Conservation (phyloP, 352 stramenopile species). For the Phytophthora sp. region DNA sequence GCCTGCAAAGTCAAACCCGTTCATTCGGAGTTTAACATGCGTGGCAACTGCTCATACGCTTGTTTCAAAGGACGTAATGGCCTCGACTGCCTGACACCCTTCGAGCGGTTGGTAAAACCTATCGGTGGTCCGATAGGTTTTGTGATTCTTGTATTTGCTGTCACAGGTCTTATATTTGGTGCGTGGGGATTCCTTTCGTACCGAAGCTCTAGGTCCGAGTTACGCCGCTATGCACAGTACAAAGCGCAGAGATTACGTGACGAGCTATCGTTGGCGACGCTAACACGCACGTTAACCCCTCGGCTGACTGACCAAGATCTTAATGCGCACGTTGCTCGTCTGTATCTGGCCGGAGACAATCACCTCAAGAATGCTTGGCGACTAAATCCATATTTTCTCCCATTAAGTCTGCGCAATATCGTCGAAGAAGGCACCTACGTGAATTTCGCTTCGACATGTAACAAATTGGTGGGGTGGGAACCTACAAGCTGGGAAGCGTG, state of each 20-base stretch:
- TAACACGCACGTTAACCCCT: conserved; percentile 76
- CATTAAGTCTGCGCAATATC: conserved; percentile 60
- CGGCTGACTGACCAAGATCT: conserved; percentile 83
- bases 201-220: conserved; percentile 48
- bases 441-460: conserved; percentile 75
- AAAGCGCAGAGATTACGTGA: conserved; percentile 76
- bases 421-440: conserved; percentile 81
- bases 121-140: conserved; percentile 82
- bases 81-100: conserved; percentile 82
- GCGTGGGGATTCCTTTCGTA: conserved; percentile 79
- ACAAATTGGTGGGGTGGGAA: conserved; percentile 72
- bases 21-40: conserved; percentile 80
- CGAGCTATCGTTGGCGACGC: conserved; percentile 69
- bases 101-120: conserved; percentile 81
- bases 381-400: conserved; percentile 68
- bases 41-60: conserved; percentile 80
- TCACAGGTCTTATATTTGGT: conserved; percentile 60
- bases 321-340: conserved; percentile 62
- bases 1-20: conserved; percentile 66
- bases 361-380: conserved; percentile 69
- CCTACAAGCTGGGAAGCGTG: conserved; percentile 66
- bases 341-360: conserved; percentile 83
- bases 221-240: conserved; percentile 73
- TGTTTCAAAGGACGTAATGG: conserved; percentile 82
- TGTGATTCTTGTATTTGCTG: conserved; percentile 65